These are phyloP conservation scores for Porcisia hertigi DNA, from an alignment of 208 protist genomes.

Conservation along the genomic window DNA sequence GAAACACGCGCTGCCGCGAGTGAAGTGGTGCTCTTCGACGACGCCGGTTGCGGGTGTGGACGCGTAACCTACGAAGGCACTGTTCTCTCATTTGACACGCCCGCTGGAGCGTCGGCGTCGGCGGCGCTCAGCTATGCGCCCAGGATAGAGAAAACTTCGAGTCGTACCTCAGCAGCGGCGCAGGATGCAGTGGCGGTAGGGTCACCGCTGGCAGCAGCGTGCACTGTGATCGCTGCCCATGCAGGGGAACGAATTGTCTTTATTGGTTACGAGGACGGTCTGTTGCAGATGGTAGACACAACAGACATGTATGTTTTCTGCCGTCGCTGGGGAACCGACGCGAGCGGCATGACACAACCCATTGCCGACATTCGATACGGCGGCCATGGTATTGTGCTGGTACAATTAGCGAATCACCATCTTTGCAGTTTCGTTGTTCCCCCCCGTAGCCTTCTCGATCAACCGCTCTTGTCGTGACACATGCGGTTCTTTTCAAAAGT, in stretches of 20 bases:
- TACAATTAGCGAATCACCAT: slow-evolving; percentile 6
- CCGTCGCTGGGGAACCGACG: slow-evolving; percentile 38
- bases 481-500: no score
- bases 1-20: background rate
- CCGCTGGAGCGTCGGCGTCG: background rate
- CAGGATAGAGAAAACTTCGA: background rate
- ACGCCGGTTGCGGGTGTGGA: slow-evolving; percentile 15
- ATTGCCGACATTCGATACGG: slow-evolving; percentile 21
- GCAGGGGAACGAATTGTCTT: slow-evolving; percentile 22
- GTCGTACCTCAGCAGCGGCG: background rate
- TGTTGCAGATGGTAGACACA: slow-evolving; percentile 82
- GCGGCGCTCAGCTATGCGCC: slow-evolving; percentile 9
- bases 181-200: background rate
- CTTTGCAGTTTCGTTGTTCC: slow-evolving; percentile 19
- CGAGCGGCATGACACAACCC: background rate
- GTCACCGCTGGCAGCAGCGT: background rate
- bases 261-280: slow-evolving; percentile 65
- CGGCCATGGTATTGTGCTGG: slow-evolving; percentile 20
- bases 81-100: background rate
- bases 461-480: slow-evolving; percentile 1
- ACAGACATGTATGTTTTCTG: slow-evolving; percentile 60
- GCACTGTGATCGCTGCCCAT: slow-evolving; percentile 24
- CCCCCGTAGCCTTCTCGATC: slow-evolving; percentile 31
- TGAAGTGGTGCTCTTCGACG: slow-evolving; percentile 23
- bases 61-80: slow-evolving; percentile 22